These are phyloP conservation scores for Massariosphaeria phaeospora DNA, from an alignment of 495 filamentous ascomycete genomes.

Conservation along the genomic window DNA sequence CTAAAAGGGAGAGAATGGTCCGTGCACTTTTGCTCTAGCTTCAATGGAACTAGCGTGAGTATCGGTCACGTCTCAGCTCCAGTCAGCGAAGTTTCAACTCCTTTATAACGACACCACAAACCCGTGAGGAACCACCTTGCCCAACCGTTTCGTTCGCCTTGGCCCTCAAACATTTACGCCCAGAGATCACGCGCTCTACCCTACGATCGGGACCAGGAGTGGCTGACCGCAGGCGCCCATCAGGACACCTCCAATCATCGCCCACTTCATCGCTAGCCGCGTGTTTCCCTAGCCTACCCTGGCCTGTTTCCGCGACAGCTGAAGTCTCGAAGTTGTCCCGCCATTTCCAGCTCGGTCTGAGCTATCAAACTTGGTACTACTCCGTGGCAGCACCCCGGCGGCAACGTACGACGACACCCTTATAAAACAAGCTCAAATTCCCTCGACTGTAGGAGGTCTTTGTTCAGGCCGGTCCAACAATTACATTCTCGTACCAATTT, in stretches of 20 bases:
- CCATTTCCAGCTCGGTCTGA: slow-evolving; percentile 16
- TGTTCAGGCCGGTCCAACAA: slow-evolving; percentile 30
- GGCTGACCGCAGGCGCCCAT: slow-evolving; percentile 25
- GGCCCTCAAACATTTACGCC: slow-evolving; percentile 27
- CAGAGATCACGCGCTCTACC: too few species aligned
- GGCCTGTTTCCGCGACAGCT: slow-evolving; percentile 12
- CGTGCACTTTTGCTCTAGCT: background rate
- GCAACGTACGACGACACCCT: slow-evolving; percentile 7
- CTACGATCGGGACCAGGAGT: slow-evolving; percentile 17
- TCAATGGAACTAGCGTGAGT: background rate
- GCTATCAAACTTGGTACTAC: too few species aligned
- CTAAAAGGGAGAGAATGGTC: background rate
- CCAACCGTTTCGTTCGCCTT: slow-evolving; percentile 12
- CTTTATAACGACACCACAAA: slow-evolving; percentile 18
- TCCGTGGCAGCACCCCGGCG: too few species aligned
- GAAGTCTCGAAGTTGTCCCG: slow-evolving; percentile 29
- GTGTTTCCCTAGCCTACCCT: slow-evolving; percentile 9
- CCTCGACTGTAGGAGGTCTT: slow-evolving; percentile 14
- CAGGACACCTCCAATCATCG: slow-evolving; percentile 16
- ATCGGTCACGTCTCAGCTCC: slow-evolving; percentile 15
- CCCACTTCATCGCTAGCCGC: background rate
- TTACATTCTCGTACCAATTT: slow-evolving; percentile 25
- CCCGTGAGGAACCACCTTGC: too few species aligned
- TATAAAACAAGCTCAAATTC: slow-evolving; percentile 24
- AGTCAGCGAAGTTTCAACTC: slow-evolving; percentile 26